Evolutionary conservation across 441 rosid species (phyloP).

Genomic region (Populus hybrid): DNA sequence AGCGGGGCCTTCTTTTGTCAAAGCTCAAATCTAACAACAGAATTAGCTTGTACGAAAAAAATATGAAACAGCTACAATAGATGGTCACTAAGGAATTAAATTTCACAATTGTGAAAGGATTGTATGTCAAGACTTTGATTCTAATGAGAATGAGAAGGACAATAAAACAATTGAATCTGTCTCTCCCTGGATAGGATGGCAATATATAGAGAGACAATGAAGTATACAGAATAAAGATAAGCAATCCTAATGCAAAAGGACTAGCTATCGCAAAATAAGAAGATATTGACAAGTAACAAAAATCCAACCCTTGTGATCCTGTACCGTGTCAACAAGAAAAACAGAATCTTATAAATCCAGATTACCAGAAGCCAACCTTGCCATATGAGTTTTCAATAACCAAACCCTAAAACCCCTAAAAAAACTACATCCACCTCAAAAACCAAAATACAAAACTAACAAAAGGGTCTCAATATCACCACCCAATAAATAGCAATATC

Average conservation of each 20-base stretch:
- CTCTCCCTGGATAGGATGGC: not conserved
- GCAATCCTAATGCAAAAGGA: not conserved
- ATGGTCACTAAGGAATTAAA: not conserved
- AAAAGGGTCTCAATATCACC: not conserved
- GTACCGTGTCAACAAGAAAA: not conserved
- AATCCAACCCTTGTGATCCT: constrained; percentile 20
- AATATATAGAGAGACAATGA: not conserved
- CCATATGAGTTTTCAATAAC: constrained; percentile 4
- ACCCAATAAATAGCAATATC: not conserved
- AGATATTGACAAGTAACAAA: constrained; percentile 8
- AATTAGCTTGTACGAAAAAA: not conserved
- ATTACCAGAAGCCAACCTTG: not conserved
- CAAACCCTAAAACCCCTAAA: not conserved
- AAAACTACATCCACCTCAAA: not conserved
- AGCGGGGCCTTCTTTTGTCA: not conserved
- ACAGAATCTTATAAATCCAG: not conserved
- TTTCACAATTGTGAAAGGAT: not conserved
- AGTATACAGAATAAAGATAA: not conserved
- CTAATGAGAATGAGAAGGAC: not conserved
- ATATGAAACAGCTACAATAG: not conserved
- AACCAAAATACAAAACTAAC: not conserved
- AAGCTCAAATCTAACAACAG: not conserved
- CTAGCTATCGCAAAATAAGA: not conserved
- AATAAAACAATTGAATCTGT: not conserved
- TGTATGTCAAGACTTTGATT: not conserved